phyloP scores from a whole-genome alignment of 2,329 filamentous ascomycete species.

The Paraphaeosphaeria minitans region DNA sequence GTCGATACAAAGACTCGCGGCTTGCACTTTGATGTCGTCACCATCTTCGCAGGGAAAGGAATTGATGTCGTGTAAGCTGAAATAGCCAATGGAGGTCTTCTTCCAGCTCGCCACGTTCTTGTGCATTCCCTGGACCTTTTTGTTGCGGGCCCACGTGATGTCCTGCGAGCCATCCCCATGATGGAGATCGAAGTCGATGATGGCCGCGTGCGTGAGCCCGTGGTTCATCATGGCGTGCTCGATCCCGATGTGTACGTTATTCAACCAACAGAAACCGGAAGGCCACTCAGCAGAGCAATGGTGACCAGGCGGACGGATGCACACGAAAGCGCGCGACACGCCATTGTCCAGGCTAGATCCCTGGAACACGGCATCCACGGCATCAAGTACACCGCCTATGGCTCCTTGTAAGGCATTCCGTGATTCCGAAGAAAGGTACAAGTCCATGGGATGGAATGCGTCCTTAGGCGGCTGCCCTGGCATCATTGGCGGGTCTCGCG shows the following conservation, averaged over 20 bases:
- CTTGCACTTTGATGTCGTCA: constrained; percentile 91
- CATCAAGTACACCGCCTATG: constrained; percentile 90
- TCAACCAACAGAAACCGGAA: constrained; percentile 97
- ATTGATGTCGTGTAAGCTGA: constrained; percentile 97
- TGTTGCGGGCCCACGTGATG: constrained; percentile 90
- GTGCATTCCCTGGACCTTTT: constrained; percentile 64
- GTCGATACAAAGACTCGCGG: constrained; percentile 91
- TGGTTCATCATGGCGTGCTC: constrained; percentile 85
- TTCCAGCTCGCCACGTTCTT: constrained; percentile 79
- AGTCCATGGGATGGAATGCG: constrained; percentile 81
- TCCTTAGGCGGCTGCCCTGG: constrained; percentile 61
- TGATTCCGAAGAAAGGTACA: constrained; percentile 89
- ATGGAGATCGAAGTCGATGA: constrained; percentile 51
- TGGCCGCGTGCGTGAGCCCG: constrained; percentile 89
- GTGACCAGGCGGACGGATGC: constrained; percentile 89
- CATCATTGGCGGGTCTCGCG: constrained; percentile 52
- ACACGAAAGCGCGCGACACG: constrained; percentile 83
- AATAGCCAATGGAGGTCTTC: constrained; percentile 90
- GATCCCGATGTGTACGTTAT: constrained; percentile 97
- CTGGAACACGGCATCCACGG: constrained; percentile 82
- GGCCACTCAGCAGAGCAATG: constrained; percentile 90
- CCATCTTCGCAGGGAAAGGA: constrained; percentile 95
- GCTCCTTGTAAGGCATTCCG: constrained; percentile 87
- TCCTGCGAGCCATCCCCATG: constrained; percentile 77
- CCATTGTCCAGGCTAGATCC: constrained; percentile 52